Conservation (phyloP, 257 asterid genomes). For the Solanum ossicruentum region DNA sequence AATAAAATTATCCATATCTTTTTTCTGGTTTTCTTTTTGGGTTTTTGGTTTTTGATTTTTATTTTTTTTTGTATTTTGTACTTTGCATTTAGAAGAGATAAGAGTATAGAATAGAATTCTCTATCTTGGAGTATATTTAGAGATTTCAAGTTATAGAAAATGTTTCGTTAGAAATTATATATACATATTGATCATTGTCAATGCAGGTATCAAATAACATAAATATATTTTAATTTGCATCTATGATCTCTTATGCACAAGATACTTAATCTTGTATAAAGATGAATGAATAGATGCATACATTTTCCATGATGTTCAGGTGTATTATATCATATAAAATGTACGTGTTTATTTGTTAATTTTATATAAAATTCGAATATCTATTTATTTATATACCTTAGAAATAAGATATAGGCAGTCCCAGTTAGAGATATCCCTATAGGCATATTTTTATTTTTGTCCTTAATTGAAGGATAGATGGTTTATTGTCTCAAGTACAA, state of each 20-base stretch:
- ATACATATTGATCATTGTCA: too few relatives aligned
- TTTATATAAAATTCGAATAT: background rate
- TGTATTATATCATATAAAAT: background rate
- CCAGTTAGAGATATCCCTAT: background rate
- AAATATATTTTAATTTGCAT: too few relatives aligned
- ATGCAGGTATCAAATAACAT: too few relatives aligned
- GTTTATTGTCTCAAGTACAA: background rate
- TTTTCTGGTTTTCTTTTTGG: background rate
- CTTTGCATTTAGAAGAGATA: slow-evolving; percentile 1
- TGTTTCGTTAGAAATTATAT: too few relatives aligned
- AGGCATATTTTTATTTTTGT: background rate
- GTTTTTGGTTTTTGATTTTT: background rate
- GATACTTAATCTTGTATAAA: background rate
- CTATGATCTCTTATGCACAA: background rate
- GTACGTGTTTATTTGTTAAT: background rate
- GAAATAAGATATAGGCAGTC: background rate
- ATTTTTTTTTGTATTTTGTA: slow-evolving; percentile 1
- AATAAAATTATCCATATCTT: background rate
- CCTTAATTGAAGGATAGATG: background rate
- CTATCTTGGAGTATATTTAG: rapidly evolving
- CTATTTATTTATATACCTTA: background rate
- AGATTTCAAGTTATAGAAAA: background rate
- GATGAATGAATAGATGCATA: background rate
- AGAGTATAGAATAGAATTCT: background rate
- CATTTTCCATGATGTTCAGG: background rate